Percentiles rank a stretch among this genome's conserved stretches.
Evolutionary conservation across 768 basidiomycete species (phyloP).

Genomic region (Leccinum subtestaceum): DNA sequence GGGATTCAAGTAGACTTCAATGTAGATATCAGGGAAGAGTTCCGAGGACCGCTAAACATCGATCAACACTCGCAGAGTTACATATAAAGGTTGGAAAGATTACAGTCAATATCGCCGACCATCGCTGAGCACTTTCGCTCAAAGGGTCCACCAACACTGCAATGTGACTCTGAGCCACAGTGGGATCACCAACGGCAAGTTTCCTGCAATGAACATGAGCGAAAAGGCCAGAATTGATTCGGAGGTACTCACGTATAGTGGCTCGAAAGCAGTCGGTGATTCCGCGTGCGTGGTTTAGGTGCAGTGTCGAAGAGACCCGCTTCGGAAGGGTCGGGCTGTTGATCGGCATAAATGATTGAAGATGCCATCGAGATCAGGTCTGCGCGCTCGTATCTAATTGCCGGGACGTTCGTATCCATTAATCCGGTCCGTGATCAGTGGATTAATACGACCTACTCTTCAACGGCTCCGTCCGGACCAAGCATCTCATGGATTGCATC

Average conservation of each 20-base stretch:
- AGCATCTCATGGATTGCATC: slow-evolving; percentile 58
- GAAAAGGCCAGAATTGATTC: neutral
- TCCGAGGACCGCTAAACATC: slow-evolving; percentile 24
- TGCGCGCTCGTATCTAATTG: slow-evolving; percentile 49
- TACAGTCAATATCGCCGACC: slow-evolving; percentile 78
- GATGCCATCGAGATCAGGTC: slow-evolving; percentile 63
- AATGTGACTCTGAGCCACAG: slow-evolving; percentile 66
- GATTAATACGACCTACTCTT: slow-evolving; percentile 38
- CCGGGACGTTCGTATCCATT: neutral
- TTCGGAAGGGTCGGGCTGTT: slow-evolving; percentile 71
- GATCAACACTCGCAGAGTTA: neutral
- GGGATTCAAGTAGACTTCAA: slow-evolving; percentile 83
- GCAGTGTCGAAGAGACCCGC: slow-evolving; percentile 69
- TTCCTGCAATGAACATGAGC: slow-evolving; percentile 41
- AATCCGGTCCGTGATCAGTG: neutral
- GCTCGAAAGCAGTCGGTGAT: slow-evolving; percentile 58
- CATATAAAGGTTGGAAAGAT: neutral
- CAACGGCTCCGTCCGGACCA: slow-evolving; percentile 35
- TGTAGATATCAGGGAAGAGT: slow-evolving; percentile 58
- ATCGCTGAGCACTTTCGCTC: slow-evolving; percentile 81
- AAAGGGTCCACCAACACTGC: slow-evolving; percentile 80
- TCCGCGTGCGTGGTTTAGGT: slow-evolving; percentile 53
- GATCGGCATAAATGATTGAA: slow-evolving; percentile 69
- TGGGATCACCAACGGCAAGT: slow-evolving; percentile 66
- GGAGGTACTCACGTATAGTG: slow-evolving; percentile 59